A percentile compares a stretch with the other conserved stretches of the same genome.
These are phyloP conservation scores for Fusarium goolgardi DNA, from an alignment of 2,329 filamentous ascomycete species.

Conservation along the genomic window DNA sequence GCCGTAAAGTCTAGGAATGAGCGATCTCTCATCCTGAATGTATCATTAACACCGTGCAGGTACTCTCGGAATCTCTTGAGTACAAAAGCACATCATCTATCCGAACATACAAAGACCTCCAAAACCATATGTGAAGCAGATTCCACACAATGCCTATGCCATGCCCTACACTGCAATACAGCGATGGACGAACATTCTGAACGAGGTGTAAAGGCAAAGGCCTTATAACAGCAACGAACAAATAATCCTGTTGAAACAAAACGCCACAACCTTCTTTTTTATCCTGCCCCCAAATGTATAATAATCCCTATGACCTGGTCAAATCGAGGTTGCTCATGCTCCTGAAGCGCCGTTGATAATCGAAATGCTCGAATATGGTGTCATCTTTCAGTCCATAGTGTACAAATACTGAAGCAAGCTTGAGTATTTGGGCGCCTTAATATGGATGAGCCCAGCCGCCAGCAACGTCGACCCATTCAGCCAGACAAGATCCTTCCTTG, in stretches of 20 bases:
- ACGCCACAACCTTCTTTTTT: constrained; percentile 43
- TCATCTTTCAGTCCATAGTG: background rate
- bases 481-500: constrained; percentile 93
- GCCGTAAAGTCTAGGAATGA: constrained; percentile 34
- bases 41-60: constrained; percentile 40
- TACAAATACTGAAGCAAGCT: constrained; percentile 5
- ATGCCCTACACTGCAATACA: constrained; percentile 25
- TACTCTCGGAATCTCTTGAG: constrained; percentile 28
- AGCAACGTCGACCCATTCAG: constrained; percentile 97
- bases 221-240: constrained; percentile 7
- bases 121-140: constrained; percentile 20
- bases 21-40: constrained; percentile 30
- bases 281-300: constrained; percentile 28
- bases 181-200: constrained; percentile 25
- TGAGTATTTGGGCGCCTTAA: constrained; percentile 27
- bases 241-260: constrained; percentile 40
- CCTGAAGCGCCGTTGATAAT: constrained; percentile 30
- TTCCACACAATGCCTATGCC: constrained; percentile 31
- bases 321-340: constrained; percentile 37
- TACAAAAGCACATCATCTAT: constrained; percentile 40
- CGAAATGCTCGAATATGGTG: constrained; percentile 17
- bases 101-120: constrained; percentile 35
- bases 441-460: constrained; percentile 82
- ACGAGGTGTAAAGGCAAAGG: constrained; percentile 16
- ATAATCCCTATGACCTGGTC: constrained; percentile 29